Evolutionary conservation across 1,284 basidiomycete genomes (phyloP).

Genomic region (Moesziomyces sp.): DNA sequence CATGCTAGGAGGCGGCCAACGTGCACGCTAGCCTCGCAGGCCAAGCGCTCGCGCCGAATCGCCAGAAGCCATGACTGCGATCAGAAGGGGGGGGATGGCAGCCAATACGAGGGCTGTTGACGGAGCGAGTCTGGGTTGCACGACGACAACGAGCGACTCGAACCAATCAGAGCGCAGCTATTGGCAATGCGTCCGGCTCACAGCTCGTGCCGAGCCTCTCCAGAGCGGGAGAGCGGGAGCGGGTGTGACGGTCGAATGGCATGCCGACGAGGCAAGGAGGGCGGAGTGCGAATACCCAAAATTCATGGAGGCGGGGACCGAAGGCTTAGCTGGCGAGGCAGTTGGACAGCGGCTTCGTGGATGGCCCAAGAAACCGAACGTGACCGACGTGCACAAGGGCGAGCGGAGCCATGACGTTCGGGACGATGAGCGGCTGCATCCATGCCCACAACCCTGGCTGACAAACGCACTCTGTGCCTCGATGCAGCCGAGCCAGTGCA

Average conservation of each 20-base stretch:
- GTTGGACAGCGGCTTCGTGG: neutral
- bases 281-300: conserved; percentile 32
- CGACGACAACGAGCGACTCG: too few species aligned
- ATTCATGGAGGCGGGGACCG: conserved; percentile 1
- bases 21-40: too few species aligned
- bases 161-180: conserved; percentile 34
- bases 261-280: neutral
- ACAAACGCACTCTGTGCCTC: neutral
- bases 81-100: too few species aligned
- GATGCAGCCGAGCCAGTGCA: too few species aligned
- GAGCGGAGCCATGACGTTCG: neutral
- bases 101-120: neutral
- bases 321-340: neutral
- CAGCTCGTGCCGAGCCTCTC: too few species aligned
- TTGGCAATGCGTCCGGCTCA: conserved; percentile 13
- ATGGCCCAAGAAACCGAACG: too few species aligned
- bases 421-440: neutral
- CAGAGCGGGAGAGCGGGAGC: conserved; percentile 8
- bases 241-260: conserved; percentile 1
- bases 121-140: neutral
- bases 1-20: too few species aligned
- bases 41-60: too few species aligned
- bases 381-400: too few species aligned
- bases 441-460: neutral
- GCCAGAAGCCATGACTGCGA: too few species aligned